Conservation (phyloP, 306 rosid genomes). For the Cercis canadensis region DNA sequence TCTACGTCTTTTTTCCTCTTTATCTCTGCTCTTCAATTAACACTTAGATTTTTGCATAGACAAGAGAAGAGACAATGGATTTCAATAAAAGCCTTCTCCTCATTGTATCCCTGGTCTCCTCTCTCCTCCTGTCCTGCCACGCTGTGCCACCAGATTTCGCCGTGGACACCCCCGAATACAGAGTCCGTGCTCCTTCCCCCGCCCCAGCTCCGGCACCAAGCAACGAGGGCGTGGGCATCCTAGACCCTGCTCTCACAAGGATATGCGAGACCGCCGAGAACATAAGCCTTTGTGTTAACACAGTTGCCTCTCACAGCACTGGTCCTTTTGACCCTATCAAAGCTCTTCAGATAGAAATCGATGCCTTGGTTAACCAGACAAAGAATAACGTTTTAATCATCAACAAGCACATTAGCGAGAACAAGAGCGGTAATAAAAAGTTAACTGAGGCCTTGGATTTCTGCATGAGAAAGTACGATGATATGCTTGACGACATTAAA, state of each 20-base stretch:
- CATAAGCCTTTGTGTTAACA: constrained; percentile 15
- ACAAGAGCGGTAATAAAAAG: too few relatives aligned
- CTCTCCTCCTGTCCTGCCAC: constrained; percentile 2
- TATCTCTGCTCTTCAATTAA: constrained; percentile 18
- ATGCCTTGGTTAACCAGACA: background rate
- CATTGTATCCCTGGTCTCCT: constrained; percentile 35
- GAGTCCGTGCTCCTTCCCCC: too few relatives aligned
- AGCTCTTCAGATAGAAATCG: constrained; percentile 25
- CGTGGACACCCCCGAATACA: too few relatives aligned
- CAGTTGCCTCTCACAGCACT: background rate
- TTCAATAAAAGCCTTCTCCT: constrained; percentile 30
- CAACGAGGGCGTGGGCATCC: too few relatives aligned
- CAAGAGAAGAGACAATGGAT: constrained; percentile 40
- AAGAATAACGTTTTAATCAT: too few relatives aligned
- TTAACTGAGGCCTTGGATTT: too few relatives aligned
- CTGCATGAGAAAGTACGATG: too few relatives aligned
- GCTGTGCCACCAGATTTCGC: too few relatives aligned
- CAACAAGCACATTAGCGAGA: too few relatives aligned
- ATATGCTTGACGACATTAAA: too few relatives aligned
- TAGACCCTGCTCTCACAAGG: too few relatives aligned
- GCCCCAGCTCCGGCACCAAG: background rate
- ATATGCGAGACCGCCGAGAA: constrained; percentile 13
- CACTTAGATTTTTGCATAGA: too few relatives aligned
- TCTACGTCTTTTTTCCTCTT: background rate
- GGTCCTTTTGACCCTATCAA: constrained; percentile 8